A percentile compares a stretch with the other conserved stretches of the same genome.
These are phyloP conservation scores for Xanthoconium purpureum DNA, from an alignment of 768 basidiomycete species.

Conservation along the genomic window DNA sequence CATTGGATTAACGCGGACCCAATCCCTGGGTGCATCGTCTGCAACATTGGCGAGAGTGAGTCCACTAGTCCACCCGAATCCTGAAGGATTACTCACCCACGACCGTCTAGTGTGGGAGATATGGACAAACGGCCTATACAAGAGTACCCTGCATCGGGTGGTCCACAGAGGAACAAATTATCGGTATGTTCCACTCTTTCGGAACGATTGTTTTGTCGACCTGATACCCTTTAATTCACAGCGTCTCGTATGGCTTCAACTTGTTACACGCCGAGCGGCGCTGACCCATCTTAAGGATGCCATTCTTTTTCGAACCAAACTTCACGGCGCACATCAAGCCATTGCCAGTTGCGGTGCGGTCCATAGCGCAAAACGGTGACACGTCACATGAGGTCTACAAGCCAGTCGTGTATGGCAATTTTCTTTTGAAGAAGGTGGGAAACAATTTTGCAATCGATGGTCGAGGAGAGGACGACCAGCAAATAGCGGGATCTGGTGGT, in stretches of 20 bases:
- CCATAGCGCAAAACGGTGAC: conserved; percentile 17
- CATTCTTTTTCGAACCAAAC: conserved; percentile 94
- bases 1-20: conserved; percentile 86
- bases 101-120: conserved; percentile 78
- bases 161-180: conserved; percentile 76
- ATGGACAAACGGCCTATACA: conserved; percentile 87
- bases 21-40: conserved; percentile 77
- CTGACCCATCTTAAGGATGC: conserved; percentile 51
- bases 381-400: conserved; percentile 35
- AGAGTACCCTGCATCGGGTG: conserved; percentile 86
- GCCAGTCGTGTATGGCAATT: conserved; percentile 74
- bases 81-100: not conserved
- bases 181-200: conserved; percentile 28
- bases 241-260: conserved; percentile 61
- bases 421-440: conserved; percentile 68
- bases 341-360: conserved; percentile 54
- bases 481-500: not conserved
- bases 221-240: conserved; percentile 26
- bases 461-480: conserved; percentile 32
- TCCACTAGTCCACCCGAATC: conserved; percentile 1
- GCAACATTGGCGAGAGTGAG: conserved; percentile 90
- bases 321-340: conserved; percentile 70
- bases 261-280: not conserved
- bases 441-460: conserved; percentile 60
- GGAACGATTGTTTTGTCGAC: not conserved